Evolutionary conservation across 768 basidiomycete species (phyloP), one percentile per base, ranked within the genome.

Genomic region (Pholiota molesta): DNA sequence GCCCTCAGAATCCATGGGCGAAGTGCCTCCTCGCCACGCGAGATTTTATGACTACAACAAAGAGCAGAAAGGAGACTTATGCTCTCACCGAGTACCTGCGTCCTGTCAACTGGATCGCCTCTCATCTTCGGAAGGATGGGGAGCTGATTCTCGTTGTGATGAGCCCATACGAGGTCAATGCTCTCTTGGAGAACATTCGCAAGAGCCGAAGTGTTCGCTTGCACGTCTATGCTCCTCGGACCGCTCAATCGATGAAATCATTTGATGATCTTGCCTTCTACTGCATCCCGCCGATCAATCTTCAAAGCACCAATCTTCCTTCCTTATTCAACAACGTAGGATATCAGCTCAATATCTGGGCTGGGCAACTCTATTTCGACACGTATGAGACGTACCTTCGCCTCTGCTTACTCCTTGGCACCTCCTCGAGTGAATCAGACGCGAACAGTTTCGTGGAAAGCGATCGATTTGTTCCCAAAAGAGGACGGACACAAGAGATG

Each of bases 81-180:
- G 19, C 10, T 28, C n/a, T 64, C 42, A 71, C 67, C 21, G 73
- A 77, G 23, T 73, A 77, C 45, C 75, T 78, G 28, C 69, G 77
- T 8, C 74, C 79, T 0, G 77, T 81, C 40, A 72, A 79, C 31
- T 84, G 83, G 82, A 72, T 84, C 51, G 39, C 81, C 37, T 77
- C 75, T 3, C 61, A 60, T 37, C 56, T 39, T 40, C 23, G 47
- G 10, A 14, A 40, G 1, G 49, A 47, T 39, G 61, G 65, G 19
- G 6, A 52, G 1, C 29, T 55, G 2, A n/a, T 65, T 47, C 23
- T 81, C 8, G 72, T 83, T 28, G 62, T 78, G 14, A 53, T 81
- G 57, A 84, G 83, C 66, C 79, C 64, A 17, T 73, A 52, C 47
- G 81, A 83, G 66, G 79, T 68, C 26, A 72, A 81, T 47, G 47